Evolutionary conservation across 805 yeast species (phyloP), one percentile per base, ranked within the genome.

Genomic region (Pichia scutulata): DNA sequence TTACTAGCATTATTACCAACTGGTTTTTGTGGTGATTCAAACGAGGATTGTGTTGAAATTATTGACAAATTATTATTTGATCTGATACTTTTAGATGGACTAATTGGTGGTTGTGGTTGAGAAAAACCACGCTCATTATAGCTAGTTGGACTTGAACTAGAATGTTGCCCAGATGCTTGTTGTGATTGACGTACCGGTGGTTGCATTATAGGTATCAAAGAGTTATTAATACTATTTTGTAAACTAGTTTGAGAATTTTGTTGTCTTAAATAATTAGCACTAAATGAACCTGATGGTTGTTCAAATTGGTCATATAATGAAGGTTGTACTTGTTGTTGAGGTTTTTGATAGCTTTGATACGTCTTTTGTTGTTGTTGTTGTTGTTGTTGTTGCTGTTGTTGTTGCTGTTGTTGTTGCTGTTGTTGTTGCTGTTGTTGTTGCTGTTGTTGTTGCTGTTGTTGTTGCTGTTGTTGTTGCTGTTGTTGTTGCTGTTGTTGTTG

Each of bases 71-170:
- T 61, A 47, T 59, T 60, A 19, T 56, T 55, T 13, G 67, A 63
- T 39, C 67, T 57, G 3, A 67, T 49, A 48, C 70, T 66, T 46
- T 64, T 55, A 9, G 70, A 62, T 6, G 71, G 71, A 57, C 68
- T 63, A 14, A 63, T 56, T 10, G 70, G 68, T 7, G 66, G 67
- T 53, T 64, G 69, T 2, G 63, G 57, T 55, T 65, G 69, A 2
- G 63, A 54, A 44, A 55, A 57, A 41, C 50, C 24, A 8, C 59
- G 61, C 30, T 52, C 52, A 40, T 55, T 49, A 13, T n/a, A 33
- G n/a, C 52, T 57, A 1, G 52, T 59, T 7, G 68, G 65, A 10
- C 65, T 59, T 7, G 67, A 59, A 10, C 60, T n/a, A 30, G 51
- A 46, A 39, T 50, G 18, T 33, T 51, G 23, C 7, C 40, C 40